phyloP scores from a whole-genome alignment of 2,329 filamentous ascomycete species.

The Trichophyton rubrum region DNA sequence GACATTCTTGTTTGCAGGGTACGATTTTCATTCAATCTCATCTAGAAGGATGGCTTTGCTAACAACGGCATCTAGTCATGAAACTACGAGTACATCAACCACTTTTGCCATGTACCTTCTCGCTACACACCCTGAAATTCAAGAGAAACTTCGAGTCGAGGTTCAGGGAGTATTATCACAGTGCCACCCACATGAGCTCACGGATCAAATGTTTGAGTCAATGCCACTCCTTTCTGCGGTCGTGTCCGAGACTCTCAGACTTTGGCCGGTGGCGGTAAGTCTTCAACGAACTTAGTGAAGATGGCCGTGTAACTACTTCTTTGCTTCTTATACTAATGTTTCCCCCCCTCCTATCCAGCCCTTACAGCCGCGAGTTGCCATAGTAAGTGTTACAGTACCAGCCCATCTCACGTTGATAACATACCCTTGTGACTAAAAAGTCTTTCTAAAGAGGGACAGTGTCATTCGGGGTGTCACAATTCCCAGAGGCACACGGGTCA shows the following conservation, averaged over 20 bases:
- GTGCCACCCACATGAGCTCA: constrained; percentile 15
- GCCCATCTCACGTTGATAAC: not conserved
- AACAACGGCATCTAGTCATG: constrained; percentile 28
- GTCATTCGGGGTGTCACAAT: constrained; percentile 53
- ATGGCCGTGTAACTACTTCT: too few relatives aligned
- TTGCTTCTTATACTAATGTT: too few relatives aligned
- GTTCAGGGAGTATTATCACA: constrained; percentile 37
- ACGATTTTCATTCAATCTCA: constrained; percentile 13
- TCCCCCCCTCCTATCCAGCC: not conserved
- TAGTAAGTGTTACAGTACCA: not conserved
- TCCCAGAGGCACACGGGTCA: constrained; percentile 56
- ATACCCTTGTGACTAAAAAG: not conserved
- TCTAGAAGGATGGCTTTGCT: constrained; percentile 12
- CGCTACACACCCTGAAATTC: constrained; percentile 38
- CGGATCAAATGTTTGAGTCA: constrained; percentile 43
- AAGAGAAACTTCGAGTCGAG: constrained; percentile 39
- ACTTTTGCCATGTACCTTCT: constrained; percentile 45
- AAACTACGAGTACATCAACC: constrained; percentile 44
- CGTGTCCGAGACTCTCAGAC: not conserved
- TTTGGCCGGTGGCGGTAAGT: not conserved
- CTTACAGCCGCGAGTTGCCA: not conserved
- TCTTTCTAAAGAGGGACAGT: constrained; percentile 18
- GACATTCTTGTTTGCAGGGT: constrained; percentile 30
- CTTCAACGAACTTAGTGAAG: not conserved
- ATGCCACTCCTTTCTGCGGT: not conserved